These are phyloP conservation scores for Kodamaea arcana DNA, from an alignment of 1,139 yeast genomes.

Conservation along the genomic window DNA sequence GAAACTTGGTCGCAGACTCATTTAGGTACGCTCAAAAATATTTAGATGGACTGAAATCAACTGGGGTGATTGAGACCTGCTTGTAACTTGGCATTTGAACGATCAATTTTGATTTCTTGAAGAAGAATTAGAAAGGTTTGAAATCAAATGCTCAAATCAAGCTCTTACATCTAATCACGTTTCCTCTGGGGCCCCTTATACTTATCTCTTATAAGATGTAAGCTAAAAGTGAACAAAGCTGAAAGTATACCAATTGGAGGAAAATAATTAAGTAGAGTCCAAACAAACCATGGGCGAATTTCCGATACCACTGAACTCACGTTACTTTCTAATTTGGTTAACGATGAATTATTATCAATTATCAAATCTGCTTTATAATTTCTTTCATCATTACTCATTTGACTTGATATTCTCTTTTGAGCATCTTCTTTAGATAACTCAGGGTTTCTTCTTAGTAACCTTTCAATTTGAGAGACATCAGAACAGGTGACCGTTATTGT, in stretches of 20 bases:
- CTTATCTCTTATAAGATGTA: conserved; percentile 10
- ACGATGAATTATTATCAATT: conserved; percentile 56
- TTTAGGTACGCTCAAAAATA: too few species aligned
- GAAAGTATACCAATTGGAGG: conserved; percentile 48
- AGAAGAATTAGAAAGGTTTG: too few species aligned
- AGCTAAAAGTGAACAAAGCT: conserved; percentile 19
- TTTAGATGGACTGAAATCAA: too few species aligned
- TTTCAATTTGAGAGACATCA: conserved; percentile 51
- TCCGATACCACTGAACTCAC: conserved; percentile 44
- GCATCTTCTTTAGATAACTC: conserved; percentile 68
- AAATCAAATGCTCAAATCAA: too few species aligned
- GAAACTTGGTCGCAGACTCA: too few species aligned
- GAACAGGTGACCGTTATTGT: conserved; percentile 67
- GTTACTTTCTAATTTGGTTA: conserved; percentile 45
- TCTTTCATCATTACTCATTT: conserved; percentile 64
- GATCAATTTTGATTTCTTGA: too few species aligned
- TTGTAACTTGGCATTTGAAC: too few species aligned
- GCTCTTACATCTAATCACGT: too few species aligned
- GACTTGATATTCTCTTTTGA: conserved; percentile 65
- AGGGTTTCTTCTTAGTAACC: conserved; percentile 65
- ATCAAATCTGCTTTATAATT: conserved; percentile 60
- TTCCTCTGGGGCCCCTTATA: conserved; percentile 6
- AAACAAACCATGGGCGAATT: conserved; percentile 46
- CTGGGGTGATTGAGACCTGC: too few species aligned
- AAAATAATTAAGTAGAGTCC: conserved; percentile 59